phyloP scores from a whole-genome alignment of 1,284 basidiomycete genomes.

The Apiotrichum gamsii region DNA sequence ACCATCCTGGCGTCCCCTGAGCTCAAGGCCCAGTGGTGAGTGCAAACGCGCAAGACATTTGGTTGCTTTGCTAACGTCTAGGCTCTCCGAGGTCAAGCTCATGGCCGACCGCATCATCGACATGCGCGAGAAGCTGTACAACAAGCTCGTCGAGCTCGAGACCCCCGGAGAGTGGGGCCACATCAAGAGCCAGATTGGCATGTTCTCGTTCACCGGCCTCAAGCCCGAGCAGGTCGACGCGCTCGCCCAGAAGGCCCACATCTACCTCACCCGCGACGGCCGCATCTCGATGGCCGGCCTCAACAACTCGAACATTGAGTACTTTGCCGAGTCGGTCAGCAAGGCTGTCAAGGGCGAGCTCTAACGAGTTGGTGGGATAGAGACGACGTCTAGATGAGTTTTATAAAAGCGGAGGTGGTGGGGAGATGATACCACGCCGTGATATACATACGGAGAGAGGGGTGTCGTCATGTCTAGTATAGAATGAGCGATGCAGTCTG shows the following conservation, averaged over 20 bases:
- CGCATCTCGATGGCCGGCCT: constrained; percentile 95
- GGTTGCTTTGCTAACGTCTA: neutral
- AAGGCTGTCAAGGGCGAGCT: constrained; percentile 67
- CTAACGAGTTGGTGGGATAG: too few species aligned
- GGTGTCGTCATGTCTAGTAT: too few species aligned
- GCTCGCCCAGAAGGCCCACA: constrained; percentile 84
- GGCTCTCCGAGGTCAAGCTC: constrained; percentile 74
- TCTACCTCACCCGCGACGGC: constrained; percentile 67
- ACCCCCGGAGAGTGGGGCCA: constrained; percentile 95
- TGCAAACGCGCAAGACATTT: too few species aligned
- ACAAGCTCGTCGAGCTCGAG: constrained; percentile 70
- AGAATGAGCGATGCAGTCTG: too few species aligned
- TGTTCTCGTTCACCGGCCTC: constrained; percentile 76
- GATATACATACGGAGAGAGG: too few species aligned
- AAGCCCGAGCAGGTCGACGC: constrained; percentile 70
- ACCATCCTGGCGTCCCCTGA: constrained; percentile 69
- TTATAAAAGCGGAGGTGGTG: too few species aligned
- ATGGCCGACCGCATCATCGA: constrained; percentile 97
- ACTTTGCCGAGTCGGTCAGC: constrained; percentile 80
- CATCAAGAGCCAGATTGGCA: constrained; percentile 86
- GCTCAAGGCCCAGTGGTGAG: constrained; percentile 83
- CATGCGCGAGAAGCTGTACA: constrained; percentile 83
- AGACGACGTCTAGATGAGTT: too few species aligned
- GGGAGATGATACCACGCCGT: too few species aligned
- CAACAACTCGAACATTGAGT: constrained; percentile 77